phyloP scores from a whole-genome alignment of 192 early-diverging fungal species.

The Coemansia aciculifera region DNA sequence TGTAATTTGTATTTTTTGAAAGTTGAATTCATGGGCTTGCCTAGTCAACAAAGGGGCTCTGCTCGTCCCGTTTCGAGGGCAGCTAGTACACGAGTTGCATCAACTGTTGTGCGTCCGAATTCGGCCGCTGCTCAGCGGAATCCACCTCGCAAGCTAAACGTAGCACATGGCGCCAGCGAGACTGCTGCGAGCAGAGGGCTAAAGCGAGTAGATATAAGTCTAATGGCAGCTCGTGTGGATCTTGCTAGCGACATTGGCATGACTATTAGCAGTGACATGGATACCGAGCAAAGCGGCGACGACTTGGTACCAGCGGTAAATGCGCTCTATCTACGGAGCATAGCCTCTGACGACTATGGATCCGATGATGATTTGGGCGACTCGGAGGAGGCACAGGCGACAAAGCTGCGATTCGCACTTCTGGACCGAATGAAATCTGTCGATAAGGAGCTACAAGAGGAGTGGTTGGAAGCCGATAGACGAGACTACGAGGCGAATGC shows the following conservation, averaged over 20 bases:
- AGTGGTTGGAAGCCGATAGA: slow-evolving; percentile 23
- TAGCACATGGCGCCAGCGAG: not conserved
- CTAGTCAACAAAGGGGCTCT: not conserved
- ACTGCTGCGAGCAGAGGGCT: not conserved
- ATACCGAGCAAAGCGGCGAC: not conserved
- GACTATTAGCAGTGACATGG: slow-evolving; percentile 11
- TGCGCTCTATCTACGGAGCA: slow-evolving; percentile 12
- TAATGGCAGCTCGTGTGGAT: slow-evolving; percentile 22
- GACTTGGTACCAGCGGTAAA: slow-evolving; percentile 23
- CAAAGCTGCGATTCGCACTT: slow-evolving; percentile 13
- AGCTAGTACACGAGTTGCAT: slow-evolving; percentile 1
- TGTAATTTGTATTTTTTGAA: not conserved
- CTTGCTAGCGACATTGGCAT: slow-evolving; percentile 32
- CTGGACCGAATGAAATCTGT: slow-evolving; percentile 4
- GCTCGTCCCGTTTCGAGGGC: slow-evolving; percentile 14
- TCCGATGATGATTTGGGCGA: slow-evolving; percentile 43
- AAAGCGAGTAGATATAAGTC: slow-evolving; percentile 5
- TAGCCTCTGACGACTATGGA: slow-evolving; percentile 28
- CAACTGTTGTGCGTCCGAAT: not conserved
- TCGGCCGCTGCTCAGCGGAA: slow-evolving; percentile 1
- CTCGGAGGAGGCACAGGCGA: slow-evolving; percentile 28
- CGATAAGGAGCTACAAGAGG: slow-evolving; percentile 1
- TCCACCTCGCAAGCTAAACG: not conserved
- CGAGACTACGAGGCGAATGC: slow-evolving; percentile 33
- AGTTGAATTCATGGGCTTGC: not conserved